Percentiles rank a stretch among this genome's conserved stretches.
phyloP scores from a whole-genome alignment of 2,329 filamentous ascomycete genomes.

The Grosmannia penicillata region DNA sequence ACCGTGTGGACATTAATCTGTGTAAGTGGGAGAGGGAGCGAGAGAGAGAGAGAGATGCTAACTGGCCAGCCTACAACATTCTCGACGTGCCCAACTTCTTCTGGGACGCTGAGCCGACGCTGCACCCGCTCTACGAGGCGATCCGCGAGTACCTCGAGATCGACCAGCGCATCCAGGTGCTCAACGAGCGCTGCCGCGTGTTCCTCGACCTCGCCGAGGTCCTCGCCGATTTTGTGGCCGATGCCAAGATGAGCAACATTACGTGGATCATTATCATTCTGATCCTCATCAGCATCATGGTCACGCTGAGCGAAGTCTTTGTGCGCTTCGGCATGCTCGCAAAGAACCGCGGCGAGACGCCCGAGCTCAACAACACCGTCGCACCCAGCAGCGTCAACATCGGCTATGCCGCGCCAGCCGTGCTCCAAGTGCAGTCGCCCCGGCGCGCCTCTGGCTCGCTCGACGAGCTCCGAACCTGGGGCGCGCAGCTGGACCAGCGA shows the following conservation, averaged over 20 bases:
- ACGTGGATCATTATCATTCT: conserved; percentile 98
- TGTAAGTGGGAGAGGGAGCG: conserved; percentile 45
- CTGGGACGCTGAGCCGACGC: conserved; percentile 92
- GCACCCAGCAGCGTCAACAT: neutral
- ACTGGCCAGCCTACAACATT: conserved; percentile 68
- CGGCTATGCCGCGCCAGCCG: neutral
- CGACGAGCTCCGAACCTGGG: conserved; percentile 12
- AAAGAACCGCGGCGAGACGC: conserved; percentile 18
- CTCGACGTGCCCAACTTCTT: conserved; percentile 95
- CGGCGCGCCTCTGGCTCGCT: neutral
- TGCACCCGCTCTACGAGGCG: conserved; percentile 86
- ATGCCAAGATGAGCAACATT: conserved; percentile 89
- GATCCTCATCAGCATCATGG: conserved; percentile 78
- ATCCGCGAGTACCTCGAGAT: conserved; percentile 97
- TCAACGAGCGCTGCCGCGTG: conserved; percentile 92
- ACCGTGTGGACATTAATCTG: conserved; percentile 89
- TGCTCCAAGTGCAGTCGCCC: neutral
- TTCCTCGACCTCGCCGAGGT: conserved; percentile 96
- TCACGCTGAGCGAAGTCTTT: conserved; percentile 80
- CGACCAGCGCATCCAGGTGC: conserved; percentile 84
- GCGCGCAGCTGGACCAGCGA: conserved; percentile 7
- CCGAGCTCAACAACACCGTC: neutral
- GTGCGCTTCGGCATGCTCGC: conserved; percentile 67
- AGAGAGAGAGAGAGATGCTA: neutral
- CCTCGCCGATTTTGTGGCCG: conserved; percentile 77